These are phyloP conservation scores for Ceratocystiopsis brevicomis DNA, from an alignment of 2,329 filamentous ascomycete species.

Conservation along the genomic window DNA sequence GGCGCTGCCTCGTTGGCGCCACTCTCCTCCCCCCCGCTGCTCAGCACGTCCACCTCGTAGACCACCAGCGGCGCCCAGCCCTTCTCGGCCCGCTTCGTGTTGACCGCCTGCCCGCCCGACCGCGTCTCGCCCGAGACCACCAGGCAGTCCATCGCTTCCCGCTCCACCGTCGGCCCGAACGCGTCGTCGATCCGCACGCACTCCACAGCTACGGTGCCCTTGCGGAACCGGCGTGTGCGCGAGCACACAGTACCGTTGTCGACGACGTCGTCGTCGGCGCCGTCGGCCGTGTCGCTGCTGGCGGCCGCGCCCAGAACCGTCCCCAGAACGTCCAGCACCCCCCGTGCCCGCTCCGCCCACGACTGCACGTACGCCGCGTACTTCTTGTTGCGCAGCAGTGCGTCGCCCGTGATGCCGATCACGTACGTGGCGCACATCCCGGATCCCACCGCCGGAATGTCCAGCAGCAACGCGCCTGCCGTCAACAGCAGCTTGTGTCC, in stretches of 20 bases:
- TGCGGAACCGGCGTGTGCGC: conserved; percentile 26
- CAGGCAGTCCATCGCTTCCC: conserved; percentile 58
- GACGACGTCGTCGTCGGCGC: conserved; percentile 16
- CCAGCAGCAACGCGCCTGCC: conserved; percentile 58
- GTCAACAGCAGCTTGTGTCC: conserved; percentile 93
- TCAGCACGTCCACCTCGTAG: conserved; percentile 79
- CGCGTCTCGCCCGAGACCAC: conserved; percentile 81
- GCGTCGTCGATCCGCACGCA: conserved; percentile 75
- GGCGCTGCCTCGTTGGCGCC: conserved; percentile 14
- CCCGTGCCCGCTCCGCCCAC: conserved; percentile 56
- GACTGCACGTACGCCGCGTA: conserved; percentile 62
- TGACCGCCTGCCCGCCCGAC: conserved; percentile 66
- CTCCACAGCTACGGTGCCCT: conserved; percentile 44
- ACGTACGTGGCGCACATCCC: conserved; percentile 28
- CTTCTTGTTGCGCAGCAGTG: conserved; percentile 75
- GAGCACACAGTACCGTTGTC: conserved; percentile 29
- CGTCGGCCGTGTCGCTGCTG: conserved; percentile 25
- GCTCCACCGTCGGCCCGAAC: conserved; percentile 78
- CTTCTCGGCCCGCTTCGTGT: conserved; percentile 56
- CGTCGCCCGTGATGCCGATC: conserved; percentile 76
- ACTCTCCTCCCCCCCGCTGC: conserved; percentile 17
- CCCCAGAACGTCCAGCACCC: conserved; percentile 54
- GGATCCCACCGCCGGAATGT: conserved; percentile 24
- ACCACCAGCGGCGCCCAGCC: conserved; percentile 61
- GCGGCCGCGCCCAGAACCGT: conserved; percentile 31